Conservation (phyloP, 2,329 filamentous ascomycete species). For the Fusarium nygamai region DNA sequence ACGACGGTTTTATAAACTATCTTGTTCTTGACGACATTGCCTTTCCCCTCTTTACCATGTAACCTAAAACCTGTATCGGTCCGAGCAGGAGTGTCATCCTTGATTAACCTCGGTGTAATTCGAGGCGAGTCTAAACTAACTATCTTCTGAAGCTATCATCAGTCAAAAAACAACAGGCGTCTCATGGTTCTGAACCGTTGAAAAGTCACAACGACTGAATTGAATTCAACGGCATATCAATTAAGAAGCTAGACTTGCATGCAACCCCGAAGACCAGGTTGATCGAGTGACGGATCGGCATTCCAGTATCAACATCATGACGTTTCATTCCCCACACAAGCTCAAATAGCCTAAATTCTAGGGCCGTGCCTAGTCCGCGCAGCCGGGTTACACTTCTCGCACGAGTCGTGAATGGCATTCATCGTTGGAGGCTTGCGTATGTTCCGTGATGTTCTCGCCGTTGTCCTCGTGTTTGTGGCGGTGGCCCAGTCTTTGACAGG, state of each 20-base stretch:
- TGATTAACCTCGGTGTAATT: conserved; percentile 5
- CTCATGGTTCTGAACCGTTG: neutral
- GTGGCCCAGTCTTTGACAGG: neutral
- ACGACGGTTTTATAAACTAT: neutral
- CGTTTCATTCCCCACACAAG: conserved; percentile 16
- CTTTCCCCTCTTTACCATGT: conserved; percentile 21
- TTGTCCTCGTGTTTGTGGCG: conserved; percentile 23
- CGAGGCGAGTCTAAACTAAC: neutral
- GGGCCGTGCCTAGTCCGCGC: neutral
- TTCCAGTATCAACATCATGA: conserved; percentile 15
- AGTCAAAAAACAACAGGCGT: neutral
- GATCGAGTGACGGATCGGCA: conserved; percentile 5
- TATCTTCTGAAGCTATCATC: neutral
- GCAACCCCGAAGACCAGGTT: neutral
- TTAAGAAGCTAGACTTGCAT: neutral
- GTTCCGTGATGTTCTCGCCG: neutral
- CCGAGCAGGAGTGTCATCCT: conserved; percentile 25
- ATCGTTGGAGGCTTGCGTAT: neutral
- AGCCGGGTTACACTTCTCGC: neutral
- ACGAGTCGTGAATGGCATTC: neutral
- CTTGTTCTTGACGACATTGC: conserved; percentile 8
- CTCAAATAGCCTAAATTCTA: conserved; percentile 22
- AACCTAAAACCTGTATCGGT: conserved; percentile 1
- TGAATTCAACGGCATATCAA: neutral
- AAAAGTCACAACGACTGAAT: neutral